Conservation (phyloP, 1,139 yeast genomes). For the Candida sp. region DNA sequence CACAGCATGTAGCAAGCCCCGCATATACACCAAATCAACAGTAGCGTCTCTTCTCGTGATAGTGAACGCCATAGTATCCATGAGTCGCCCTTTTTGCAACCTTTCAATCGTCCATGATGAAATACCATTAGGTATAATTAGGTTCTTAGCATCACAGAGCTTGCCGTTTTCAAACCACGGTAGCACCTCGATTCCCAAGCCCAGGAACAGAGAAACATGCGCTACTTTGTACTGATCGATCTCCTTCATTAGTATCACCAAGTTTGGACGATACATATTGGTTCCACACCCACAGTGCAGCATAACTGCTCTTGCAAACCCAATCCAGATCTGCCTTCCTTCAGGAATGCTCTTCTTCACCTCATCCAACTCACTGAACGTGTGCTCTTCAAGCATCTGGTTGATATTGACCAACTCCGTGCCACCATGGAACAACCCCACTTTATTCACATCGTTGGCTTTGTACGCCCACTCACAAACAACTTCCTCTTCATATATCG, state of each 20-base stretch:
- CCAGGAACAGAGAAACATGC: constrained; percentile 37
- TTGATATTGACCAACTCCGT: constrained; percentile 30
- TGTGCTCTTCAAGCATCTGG: constrained; percentile 12
- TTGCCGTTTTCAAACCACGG: constrained; percentile 34
- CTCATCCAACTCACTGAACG: constrained; percentile 3
- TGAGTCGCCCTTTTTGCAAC: constrained; percentile 12
- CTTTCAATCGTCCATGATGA: constrained; percentile 29
- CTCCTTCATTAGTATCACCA: constrained; percentile 42
- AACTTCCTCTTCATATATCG: constrained; percentile 21
- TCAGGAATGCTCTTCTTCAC: constrained; percentile 18
- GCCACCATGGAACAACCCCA: constrained; percentile 40
- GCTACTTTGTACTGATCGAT: constrained; percentile 24
- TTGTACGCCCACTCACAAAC: constrained; percentile 31
- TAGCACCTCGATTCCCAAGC: constrained; percentile 37
- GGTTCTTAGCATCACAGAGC: constrained; percentile 24
- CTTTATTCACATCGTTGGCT: constrained; percentile 21
- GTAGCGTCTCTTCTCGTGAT: constrained; percentile 39
- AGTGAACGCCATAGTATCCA: constrained; percentile 34
- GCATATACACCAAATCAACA: constrained; percentile 32
- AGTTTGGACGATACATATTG: constrained; percentile 50
- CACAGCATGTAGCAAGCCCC: constrained; percentile 26
- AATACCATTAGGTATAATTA: constrained; percentile 41
- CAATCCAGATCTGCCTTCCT: constrained; percentile 52
- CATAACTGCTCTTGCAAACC: constrained; percentile 53
- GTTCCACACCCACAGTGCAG: constrained; percentile 51